These are phyloP conservation scores for Xylariaceae sp. DNA, from an alignment of 2,329 filamentous ascomycete genomes.

Conservation along the genomic window DNA sequence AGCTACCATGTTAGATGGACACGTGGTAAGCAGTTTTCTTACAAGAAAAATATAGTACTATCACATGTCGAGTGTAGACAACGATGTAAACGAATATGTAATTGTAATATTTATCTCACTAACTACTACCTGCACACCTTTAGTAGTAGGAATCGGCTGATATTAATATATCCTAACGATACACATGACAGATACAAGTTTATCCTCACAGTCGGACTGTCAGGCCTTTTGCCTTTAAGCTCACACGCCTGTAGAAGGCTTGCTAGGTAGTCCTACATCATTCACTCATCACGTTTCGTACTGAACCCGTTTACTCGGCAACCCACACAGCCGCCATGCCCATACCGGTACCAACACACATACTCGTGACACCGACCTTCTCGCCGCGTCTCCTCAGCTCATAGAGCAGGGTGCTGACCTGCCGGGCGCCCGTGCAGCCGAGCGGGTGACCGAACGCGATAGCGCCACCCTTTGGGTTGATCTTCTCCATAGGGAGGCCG, in stretches of 20 bases:
- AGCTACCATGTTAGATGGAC: no score
- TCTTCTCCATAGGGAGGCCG: slow-evolving; percentile 80
- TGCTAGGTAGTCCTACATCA: slow-evolving; percentile 13
- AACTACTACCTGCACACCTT: not conserved
- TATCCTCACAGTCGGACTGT: no score
- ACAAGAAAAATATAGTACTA: no score
- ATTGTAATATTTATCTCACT: not conserved
- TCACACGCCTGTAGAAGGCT: not conserved
- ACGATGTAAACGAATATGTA: no score
- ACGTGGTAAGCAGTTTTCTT: no score
- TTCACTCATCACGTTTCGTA: not conserved
- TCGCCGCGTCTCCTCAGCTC: slow-evolving; percentile 85
- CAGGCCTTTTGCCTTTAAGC: not conserved
- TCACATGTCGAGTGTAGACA: no score
- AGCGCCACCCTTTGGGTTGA: slow-evolving; percentile 96
- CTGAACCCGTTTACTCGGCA: slow-evolving; percentile 70
- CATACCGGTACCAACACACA: slow-evolving; percentile 98
- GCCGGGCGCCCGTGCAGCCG: slow-evolving; percentile 91
- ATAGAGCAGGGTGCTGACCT: slow-evolving; percentile 90
- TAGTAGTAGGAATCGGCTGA: not conserved
- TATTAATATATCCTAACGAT: slow-evolving; percentile 7
- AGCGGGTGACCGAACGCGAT: slow-evolving; percentile 96
- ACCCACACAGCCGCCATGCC: slow-evolving; percentile 98
- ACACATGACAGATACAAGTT: not conserved
- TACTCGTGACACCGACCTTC: slow-evolving; percentile 89